Evolutionary conservation across 2,329 filamentous ascomycete species (phyloP).

Genomic region (Ploettnerulaceae sp.): DNA sequence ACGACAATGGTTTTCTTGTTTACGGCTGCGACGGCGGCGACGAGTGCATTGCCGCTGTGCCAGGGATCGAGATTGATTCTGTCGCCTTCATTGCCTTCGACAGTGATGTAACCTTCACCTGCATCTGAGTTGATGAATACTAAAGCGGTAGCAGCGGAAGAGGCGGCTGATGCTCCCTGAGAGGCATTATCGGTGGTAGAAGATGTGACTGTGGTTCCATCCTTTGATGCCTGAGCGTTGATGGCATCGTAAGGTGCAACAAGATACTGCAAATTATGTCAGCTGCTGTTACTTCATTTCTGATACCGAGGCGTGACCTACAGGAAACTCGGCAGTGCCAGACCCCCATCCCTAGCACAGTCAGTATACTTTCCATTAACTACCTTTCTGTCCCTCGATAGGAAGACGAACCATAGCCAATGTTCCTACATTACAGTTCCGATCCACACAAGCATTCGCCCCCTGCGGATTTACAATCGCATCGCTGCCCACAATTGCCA

Average conservation of each 20-base stretch:
- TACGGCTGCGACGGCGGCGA: constrained; percentile 50
- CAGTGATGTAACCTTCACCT: constrained; percentile 59
- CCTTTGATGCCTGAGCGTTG: constrained; percentile 48
- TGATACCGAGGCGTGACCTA: constrained; percentile 6
- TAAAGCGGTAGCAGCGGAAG: constrained; percentile 56
- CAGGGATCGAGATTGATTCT: constrained; percentile 62
- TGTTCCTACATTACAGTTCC: constrained; percentile 55
- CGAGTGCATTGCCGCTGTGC: constrained; percentile 44
- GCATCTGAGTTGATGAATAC: constrained; percentile 65
- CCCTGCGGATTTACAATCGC: constrained; percentile 56
- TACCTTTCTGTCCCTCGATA: neutral
- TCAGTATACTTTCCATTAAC: constrained; percentile 1
- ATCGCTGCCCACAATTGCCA: constrained; percentile 60
- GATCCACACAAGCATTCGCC: constrained; percentile 58
- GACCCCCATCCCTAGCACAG: constrained; percentile 41
- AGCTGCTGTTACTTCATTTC: neutral
- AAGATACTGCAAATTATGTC: constrained; percentile 44
- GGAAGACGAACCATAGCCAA: constrained; percentile 59
- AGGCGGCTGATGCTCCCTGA: constrained; percentile 24
- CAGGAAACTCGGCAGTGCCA: constrained; percentile 51
- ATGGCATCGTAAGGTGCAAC: constrained; percentile 62
- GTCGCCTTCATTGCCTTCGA: constrained; percentile 43
- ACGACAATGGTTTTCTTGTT: constrained; percentile 61
- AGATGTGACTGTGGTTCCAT: constrained; percentile 49
- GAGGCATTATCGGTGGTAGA: constrained; percentile 47